Evolutionary conservation across 345 rosid genomes (phyloP), one percentile per base, ranked within the genome.

Genomic region (Nasturtium officinale): DNA sequence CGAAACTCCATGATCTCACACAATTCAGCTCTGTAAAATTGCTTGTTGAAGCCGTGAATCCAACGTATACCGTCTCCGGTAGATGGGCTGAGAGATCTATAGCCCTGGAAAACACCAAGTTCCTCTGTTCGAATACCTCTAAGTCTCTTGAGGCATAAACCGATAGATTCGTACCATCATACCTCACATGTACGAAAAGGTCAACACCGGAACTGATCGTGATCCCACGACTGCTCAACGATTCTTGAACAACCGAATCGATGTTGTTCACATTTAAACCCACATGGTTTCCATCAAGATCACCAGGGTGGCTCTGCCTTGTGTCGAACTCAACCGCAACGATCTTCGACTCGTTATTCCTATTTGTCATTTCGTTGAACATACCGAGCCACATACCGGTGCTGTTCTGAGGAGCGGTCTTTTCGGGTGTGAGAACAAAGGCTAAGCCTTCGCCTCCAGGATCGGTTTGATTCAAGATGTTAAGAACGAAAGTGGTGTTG

Each of bases 261-360:
- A 85, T 51, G 30, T 73, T 81, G 48, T 86, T 84, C 15, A 90
- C 26, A 42, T 92, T 85, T 64, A 90, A 65, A 21, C 86, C 97
- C 18, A 90, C 83, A 59, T 90, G 97, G 69, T 89, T 89, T 35
- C 69, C 81, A 32, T 89, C 91, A 28, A 82, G 23, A 75, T 90
- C 95, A n/a, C 62, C 71, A 0, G 73, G 65, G 30, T 61, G 72
- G 73, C 87, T 90, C 86, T 76, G 80, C 72, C 80, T 72, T 5
- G 92, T 88, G 77, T 92, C 96, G 29, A 90, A 90, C 71, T 90
- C 98, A 3, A 90, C 66, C 0, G 91, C 90, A 29, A 90, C 87
- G 0, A 82, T 81, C 13, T 11, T 28, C 9, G 86, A 82, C 38
- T 32, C 43, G 5, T 46, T 3, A 25, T 80, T 45, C 4, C 75